Base-by-base conservation (phyloP, 1,284 basidiomycete genomes). In the Dichomitus squalens region DNA sequence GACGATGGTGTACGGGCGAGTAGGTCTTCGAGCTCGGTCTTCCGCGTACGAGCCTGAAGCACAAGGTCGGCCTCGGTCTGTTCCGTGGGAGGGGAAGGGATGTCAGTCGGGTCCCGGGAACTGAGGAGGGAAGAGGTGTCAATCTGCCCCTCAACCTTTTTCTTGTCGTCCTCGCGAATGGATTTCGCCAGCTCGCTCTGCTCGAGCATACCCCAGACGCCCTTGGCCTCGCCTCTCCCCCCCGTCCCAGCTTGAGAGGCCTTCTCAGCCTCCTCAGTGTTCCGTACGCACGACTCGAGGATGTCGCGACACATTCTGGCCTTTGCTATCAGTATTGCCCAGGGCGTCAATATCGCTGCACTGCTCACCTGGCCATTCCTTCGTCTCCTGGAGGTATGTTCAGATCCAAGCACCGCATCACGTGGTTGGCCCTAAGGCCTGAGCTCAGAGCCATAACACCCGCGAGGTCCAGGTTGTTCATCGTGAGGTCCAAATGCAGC, bases 371-470 rank as follows among this genome's bases (percentile, higher is more conserved):
- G n/a, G 95, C 92, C 74, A 94, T 92, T 65, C 90, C 90, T 54
- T 95, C 90, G 58, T 96, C 88, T 48, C 89, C 93, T 0, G 93
- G 89, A 2, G 92, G 93, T 35, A 98, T 95, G 65, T 95, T 92
- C 46, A 99, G 73, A 74, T 99, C 96, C 49, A 99, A 79, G 70
- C 96, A 99, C 0, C 97, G 82, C 78, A 99, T 87, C 16, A 86
- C 82, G 51, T 85, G 82, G 68, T 98, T 99, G 43, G 79, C 81
- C 69, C 92, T 91, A 53, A 98, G 75, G 0, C 94, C 93, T 0
- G 89, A 90, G 41, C 86, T 89, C 12, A 99, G 83, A 0, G 96
- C 96, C 84, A 98, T 90, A 6, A 98, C 92, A 16, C 93, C 95
- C 0, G 95, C 95, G 33, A 96, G 82, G 65, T 95, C 94, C 39